phyloP scores from a whole-genome alignment of 2,329 filamentous ascomycete genomes.

The Hypoxylon sp. region DNA sequence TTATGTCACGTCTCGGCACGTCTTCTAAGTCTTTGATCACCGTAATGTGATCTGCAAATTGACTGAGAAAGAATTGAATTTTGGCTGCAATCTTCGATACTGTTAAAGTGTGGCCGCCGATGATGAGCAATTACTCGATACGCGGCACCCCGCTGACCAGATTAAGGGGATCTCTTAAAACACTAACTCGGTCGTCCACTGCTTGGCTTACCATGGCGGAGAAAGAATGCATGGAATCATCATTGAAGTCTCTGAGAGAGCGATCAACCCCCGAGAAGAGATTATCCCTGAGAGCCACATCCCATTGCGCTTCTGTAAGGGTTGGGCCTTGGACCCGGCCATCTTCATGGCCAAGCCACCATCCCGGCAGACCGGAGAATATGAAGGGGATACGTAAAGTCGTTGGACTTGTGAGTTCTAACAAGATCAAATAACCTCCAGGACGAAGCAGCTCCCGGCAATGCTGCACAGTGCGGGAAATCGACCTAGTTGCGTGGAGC shows the following conservation, averaged over 20 bases:
- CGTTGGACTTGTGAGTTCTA: conserved; percentile 56
- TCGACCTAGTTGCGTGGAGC: conserved; percentile 57
- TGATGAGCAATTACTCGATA: too few species aligned
- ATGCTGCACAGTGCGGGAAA: conserved; percentile 52
- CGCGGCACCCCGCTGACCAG: too few species aligned
- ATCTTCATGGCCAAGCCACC: conserved; percentile 49
- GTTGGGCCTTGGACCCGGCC: not conserved
- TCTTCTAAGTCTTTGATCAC: too few species aligned
- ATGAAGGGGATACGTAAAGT: not conserved
- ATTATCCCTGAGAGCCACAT: conserved; percentile 8
- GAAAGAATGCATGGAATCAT: not conserved
- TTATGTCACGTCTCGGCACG: too few species aligned
- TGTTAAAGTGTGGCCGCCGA: too few species aligned
- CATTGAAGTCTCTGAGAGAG: not conserved
- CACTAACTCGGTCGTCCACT: conserved; percentile 25
- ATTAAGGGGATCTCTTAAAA: conserved; percentile 31
- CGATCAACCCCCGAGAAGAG: conserved; percentile 39
- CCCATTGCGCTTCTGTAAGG: conserved; percentile 23
- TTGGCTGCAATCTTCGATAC: too few species aligned
- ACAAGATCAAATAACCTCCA: conserved; percentile 62
- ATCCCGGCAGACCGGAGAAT: conserved; percentile 40
- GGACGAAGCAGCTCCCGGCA: conserved; percentile 59
- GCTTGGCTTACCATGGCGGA: not conserved
- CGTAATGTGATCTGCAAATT: too few species aligned
- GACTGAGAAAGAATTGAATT: too few species aligned